Evolutionary conservation across 2,329 filamentous ascomycete species (phyloP), one percentile per base, ranked within the genome.

Genomic region (Fusarium verticillioides): DNA sequence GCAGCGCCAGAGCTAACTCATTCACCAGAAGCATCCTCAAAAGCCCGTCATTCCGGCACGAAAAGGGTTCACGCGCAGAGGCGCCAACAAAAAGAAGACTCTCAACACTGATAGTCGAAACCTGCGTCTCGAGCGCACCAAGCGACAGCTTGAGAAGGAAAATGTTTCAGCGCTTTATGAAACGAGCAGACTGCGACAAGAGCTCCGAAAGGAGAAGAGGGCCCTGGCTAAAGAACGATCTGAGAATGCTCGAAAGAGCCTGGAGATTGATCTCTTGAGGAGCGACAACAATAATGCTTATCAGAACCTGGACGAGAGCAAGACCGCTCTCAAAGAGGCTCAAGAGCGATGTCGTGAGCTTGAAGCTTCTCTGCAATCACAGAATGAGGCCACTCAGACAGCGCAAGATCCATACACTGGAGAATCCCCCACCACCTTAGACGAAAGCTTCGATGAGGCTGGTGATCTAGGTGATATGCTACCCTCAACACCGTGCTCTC

Each of bases 371-470:
- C 13, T 23, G 7, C 36, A 8, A 7, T n/a, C 18, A 4, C 23
- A 46, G 19, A 12, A 15, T 0, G 28, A 19, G 10, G 7, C 1
- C 7, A 11, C 9, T 44, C 7, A 13, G 1, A 5, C 12, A 40
- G 21, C 9, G 0, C 57, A 18, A 26, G 26, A n/a, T 9, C 15
- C 4, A 9, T 9, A 36, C 21, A 1, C 19, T 7, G n/a, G 1
- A 28, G 16, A 11, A 16, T 19, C 21, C 0, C 32, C 23, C 6
- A 7, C n/a, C 12, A 30, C 19, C 2, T 1, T 12, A 7, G 15
- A 44, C 9, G 21, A 9, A 15, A 30, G 4, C 5, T 21, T 13
- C 5, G 11, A 52, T 23, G 18, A 15, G 4, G 5, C 21, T 13
- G 10, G 12, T 3, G 28, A 9, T 7, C 12, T 15, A 11, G 36